These are phyloP conservation scores for Aspergillus sp. DNA, from an alignment of 2,329 filamentous ascomycete species.

Conservation along the genomic window DNA sequence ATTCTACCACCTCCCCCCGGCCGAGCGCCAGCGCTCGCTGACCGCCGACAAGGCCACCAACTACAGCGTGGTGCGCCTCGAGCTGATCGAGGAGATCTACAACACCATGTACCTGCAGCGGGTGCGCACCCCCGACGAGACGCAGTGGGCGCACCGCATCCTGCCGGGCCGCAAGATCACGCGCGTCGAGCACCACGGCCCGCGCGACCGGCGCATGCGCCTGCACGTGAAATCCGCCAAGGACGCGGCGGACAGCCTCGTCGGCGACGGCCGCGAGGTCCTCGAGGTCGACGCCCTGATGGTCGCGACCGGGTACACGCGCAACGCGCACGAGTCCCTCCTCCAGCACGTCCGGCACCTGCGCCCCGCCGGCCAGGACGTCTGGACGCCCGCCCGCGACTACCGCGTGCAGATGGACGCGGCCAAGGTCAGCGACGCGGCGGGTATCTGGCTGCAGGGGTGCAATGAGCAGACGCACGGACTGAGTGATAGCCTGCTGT, in stretches of 20 bases:
- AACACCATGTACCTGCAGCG: constrained; percentile 84
- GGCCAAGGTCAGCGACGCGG: constrained; percentile 66
- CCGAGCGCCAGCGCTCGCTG: constrained; percentile 61
- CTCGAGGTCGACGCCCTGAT: constrained; percentile 79
- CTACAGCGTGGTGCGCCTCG: constrained; percentile 90
- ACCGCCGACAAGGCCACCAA: constrained; percentile 79
- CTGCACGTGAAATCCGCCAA: constrained; percentile 58
- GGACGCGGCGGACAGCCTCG: constrained; percentile 28
- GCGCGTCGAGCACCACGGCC: constrained; percentile 56
- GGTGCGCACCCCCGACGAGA: constrained; percentile 67
- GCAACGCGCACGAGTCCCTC: constrained; percentile 76
- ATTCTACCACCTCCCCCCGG: constrained; percentile 67
- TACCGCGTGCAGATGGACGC: constrained; percentile 73
- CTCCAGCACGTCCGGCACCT: constrained; percentile 66
- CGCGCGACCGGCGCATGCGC: constrained; percentile 53
- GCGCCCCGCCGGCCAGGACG: constrained; percentile 57
- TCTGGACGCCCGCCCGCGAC: constrained; percentile 70
- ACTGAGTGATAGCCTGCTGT: constrained; percentile 77
- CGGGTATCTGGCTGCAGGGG: constrained; percentile 88
- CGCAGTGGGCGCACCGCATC: constrained; percentile 79
- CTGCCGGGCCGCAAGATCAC: constrained; percentile 66
- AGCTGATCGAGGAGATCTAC: constrained; percentile 85
- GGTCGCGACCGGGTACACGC: constrained; percentile 81
- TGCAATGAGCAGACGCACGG: constrained; percentile 93
- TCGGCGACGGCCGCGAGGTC: constrained; percentile 53